These are phyloP conservation scores for Xanthoconium stramineum DNA, from an alignment of 768 basidiomycete species.

Conservation along the genomic window DNA sequence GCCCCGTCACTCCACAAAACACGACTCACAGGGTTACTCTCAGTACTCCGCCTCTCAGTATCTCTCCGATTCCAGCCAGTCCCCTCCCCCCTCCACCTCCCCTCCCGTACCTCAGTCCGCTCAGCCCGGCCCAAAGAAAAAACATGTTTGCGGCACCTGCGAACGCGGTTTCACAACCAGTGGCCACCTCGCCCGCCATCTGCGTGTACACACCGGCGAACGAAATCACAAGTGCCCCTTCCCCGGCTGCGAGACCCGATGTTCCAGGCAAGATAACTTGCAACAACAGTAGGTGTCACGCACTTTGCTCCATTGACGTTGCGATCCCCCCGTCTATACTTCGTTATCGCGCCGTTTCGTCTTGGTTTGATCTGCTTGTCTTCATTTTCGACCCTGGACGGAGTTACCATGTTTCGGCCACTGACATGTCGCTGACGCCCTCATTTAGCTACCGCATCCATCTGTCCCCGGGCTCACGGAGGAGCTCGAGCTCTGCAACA, in stretches of 20 bases:
- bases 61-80: conserved; percentile 27
- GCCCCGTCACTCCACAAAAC: conserved; percentile 32
- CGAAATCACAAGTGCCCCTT: conserved; percentile 92
- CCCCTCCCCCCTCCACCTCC: conserved; percentile 9
- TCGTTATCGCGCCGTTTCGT: neutral
- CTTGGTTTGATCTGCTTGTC: neutral
- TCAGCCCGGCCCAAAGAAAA: conserved; percentile 26
- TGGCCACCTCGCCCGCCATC: conserved; percentile 84
- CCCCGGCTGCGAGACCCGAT: conserved; percentile 91
- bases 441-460: conserved; percentile 70
- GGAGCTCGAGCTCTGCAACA: conserved; percentile 53
- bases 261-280: conserved; percentile 87
- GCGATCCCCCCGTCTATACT: conserved; percentile 1
- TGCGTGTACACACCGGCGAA: conserved; percentile 89
- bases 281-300: conserved; percentile 33
- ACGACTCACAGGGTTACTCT: conserved; percentile 21
- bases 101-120: neutral
- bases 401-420: conserved; percentile 7
- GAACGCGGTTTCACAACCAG: conserved; percentile 81
- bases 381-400: conserved; percentile 16
- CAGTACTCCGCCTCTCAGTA: conserved; percentile 24
- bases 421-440: conserved; percentile 12
- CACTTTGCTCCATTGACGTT: neutral
- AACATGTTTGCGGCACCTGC: conserved; percentile 69
- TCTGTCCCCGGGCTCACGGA: conserved; percentile 73